Base-by-base conservation (phyloP, 805 yeast genomes). In the Suhomyces prunicola region DNA sequence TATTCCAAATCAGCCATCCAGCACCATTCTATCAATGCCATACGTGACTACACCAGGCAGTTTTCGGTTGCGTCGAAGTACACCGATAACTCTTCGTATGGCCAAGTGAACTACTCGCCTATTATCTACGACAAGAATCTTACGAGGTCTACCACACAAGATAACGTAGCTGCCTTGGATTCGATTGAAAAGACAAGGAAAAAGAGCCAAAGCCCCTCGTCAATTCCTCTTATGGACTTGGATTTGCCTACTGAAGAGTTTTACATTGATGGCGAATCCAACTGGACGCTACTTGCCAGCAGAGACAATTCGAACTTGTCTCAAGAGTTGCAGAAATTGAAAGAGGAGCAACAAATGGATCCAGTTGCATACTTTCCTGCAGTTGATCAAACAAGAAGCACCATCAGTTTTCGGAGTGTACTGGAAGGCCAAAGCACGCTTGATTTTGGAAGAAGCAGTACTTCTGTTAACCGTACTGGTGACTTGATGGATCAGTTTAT, bases 221-320 rank as follows among this genome's bases (percentile, higher is more conserved):
- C 53, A 4, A 45, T 44, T 15, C 52, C 57, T 2, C 50, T 35
- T 9, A 40, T 50, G 27, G 55, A 51, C 40, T 39, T 54, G 10
- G 29, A 36, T 2, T 24, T 57, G 6, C 58, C 58, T 8, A 31
- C 52, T 8, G 54, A 56, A 31, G 56, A 60, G 13, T 56, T 62
- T 50, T 55, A 55, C 42, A 50, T 44, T 13, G 69, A 64, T 41
- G 63, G 62, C 1, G 59, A 58, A 39, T 54, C 60, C 6, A 66
- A 66, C 48, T 66, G 70, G 70, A 52, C 55, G 1, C 33, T 58
- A 4, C 57, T 71, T 17, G 47, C 63, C 5, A 48, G 64, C 4
- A 53, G 66, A 22, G 73, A 69, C 13, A 64, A 63, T 35, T 60
- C 64, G 12, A 59, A 68, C 8, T 60, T 68, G 19, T 59, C 60